A percentile compares a stretch with the other conserved stretches of the same genome.
phyloP scores from a whole-genome alignment of 768 basidiomycete genomes.

The Pulveroboletus sp. region DNA sequence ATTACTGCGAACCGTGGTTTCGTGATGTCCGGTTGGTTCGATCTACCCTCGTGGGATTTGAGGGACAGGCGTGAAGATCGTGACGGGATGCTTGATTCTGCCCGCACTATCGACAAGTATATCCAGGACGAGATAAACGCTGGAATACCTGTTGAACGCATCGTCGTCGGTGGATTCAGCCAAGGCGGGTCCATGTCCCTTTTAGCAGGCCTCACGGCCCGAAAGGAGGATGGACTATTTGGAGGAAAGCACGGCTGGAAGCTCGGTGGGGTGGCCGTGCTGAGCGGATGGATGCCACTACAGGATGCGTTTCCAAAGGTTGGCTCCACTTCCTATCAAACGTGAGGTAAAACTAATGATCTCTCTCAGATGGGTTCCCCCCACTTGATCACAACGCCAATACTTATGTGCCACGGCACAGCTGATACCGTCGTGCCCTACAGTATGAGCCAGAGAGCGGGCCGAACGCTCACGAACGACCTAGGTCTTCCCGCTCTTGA shows the following conservation, averaged over 20 bases:
- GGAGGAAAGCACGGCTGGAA: constrained; percentile 44
- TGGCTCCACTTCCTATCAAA: constrained; percentile 17
- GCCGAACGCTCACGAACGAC: constrained; percentile 50
- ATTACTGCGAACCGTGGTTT: constrained; percentile 73
- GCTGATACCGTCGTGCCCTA: constrained; percentile 69
- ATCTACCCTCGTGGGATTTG: constrained; percentile 64
- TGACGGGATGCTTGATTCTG: constrained; percentile 56
- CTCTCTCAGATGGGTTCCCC: constrained; percentile 53
- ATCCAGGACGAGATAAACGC: constrained; percentile 71
- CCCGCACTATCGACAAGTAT: constrained; percentile 57
- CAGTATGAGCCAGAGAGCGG: constrained; percentile 49
- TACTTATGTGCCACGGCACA: constrained; percentile 87
- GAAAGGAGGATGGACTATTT: constrained; percentile 24
- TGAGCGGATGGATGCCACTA: constrained; percentile 82
- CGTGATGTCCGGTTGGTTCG: constrained; percentile 82
- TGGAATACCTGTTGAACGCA: constrained; percentile 63
- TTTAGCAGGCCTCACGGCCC: constrained; percentile 55
- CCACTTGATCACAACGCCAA: constrained; percentile 57
- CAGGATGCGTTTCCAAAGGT: constrained; percentile 63
- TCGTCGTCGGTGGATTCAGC: constrained; percentile 86
- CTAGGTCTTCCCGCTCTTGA: constrained; percentile 46
- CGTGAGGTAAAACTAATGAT: constrained; percentile 1
- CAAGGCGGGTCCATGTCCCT: constrained; percentile 81
- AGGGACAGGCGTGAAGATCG: constrained; percentile 56
- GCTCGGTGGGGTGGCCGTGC: constrained; percentile 64